Base-by-base conservation (phyloP, 2,329 filamentous ascomycete species). In the Aspergillus felis region DNA sequence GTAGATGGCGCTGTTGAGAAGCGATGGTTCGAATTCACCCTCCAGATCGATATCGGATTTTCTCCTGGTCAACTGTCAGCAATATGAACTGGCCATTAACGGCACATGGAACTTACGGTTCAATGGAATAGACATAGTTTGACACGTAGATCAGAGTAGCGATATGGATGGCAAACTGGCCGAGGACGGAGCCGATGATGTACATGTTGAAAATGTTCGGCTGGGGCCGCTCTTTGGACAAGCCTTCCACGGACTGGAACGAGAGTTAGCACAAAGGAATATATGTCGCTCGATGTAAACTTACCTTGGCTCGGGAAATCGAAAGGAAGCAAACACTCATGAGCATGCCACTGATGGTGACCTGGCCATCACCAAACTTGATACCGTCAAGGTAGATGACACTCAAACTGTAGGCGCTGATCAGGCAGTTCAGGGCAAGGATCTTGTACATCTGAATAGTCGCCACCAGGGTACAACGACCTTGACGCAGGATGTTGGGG, bases 391-490 rank as follows among this genome's bases (percentile, higher is more conserved):
- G 85, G 71, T 99, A 99, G 57, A 99, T 82, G 20, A 99, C 94
- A 74, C 90, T 95, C 71, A 99, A 78, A 75, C 91, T 96, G 85
- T 99, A 99, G 41, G 94, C 94, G 66, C 91, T 96, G 73, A 99
- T 99, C 66, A 99, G 82, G 74, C 94, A 99, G 81, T 99, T 99
- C 58, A 99, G 81, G 7, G 94, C 94, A 53, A 99, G 85, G 68
- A 99, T 99, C 84, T 97, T 99, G 86, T 99, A 99, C 93, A 99
- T 99, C 81, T 99, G 94, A 64, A 99, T 97, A 0, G 94, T 99
- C 32, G 94, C 94, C 55, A 99, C 94, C 22, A 99, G 86, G 7
- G 94, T 99, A 80, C 94, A 99, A 61, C 94, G 90, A 57, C 94
- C 94, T 79, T 99, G 94, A 57, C 94, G 90, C 69, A 99, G 94